These are phyloP conservation scores for Sordaria brevicollis DNA, from an alignment of 495 filamentous ascomycete genomes.

Conservation along the genomic window DNA sequence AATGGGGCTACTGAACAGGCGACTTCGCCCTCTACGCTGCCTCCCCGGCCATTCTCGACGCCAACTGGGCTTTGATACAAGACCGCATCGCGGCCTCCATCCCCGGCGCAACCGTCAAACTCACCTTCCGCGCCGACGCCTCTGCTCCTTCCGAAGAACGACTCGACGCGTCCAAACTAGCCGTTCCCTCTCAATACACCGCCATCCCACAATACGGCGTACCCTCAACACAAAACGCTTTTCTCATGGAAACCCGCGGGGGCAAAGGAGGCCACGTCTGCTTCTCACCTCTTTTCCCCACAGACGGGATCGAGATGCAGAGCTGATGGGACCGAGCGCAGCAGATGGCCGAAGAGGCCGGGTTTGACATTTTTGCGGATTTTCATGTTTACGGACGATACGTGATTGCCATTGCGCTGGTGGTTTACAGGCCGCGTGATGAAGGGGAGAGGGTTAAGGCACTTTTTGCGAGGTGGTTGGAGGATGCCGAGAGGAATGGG, in stretches of 20 bases:
- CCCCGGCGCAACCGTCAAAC: conserved; percentile 8
- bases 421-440: conserved; percentile 22
- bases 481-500: conserved; percentile 17
- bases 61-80: conserved; percentile 20
- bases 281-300: neutral
- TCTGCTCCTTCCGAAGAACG: too few species aligned
- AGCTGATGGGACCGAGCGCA: neutral
- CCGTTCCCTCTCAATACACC: neutral
- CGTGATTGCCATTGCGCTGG: conserved; percentile 16
- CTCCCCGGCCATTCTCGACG: conserved; percentile 21
- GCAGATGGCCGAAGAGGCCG: neutral
- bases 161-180: neutral
- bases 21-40: conserved; percentile 36
- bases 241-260: conserved; percentile 1
- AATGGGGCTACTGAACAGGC: conserved; percentile 31
- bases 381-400: conserved; percentile 6
- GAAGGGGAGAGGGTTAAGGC: conserved; percentile 15
- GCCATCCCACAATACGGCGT: conserved; percentile 2
- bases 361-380: conserved; percentile 3
- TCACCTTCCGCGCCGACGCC: conserved; percentile 1
- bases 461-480: conserved; percentile 15
- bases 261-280: neutral
- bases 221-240: neutral
- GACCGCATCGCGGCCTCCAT: conserved; percentile 21
- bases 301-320: neutral